A percentile compares a stretch with the other conserved stretches of the same genome.
phyloP scores from a whole-genome alignment of 2,329 filamentous ascomycete genomes.

The Monosporascus sp. region DNA sequence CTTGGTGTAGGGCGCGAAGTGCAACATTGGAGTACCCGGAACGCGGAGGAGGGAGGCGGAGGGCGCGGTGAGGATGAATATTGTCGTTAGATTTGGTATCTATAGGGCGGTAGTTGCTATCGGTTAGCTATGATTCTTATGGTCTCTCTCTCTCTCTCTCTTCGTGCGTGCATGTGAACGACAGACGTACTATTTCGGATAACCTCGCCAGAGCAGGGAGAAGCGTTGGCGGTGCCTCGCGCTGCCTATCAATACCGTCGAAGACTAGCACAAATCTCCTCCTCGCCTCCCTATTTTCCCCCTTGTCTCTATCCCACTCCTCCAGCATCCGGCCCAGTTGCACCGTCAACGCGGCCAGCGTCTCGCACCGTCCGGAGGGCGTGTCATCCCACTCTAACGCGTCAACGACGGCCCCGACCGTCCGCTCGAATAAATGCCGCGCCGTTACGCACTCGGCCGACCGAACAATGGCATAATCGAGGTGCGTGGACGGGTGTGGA shows the following conservation, averaged over 20 bases:
- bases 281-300: conserved; percentile 12
- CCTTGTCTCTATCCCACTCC: neutral
- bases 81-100: conserved; percentile 71
- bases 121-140: conserved; percentile 2
- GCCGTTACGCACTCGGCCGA: conserved; percentile 73
- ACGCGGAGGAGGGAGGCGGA: conserved; percentile 48
- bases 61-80: conserved; percentile 51
- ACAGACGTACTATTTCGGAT: conserved; percentile 64
- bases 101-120: conserved; percentile 29
- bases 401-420: conserved; percentile 52
- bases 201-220: conserved; percentile 76
- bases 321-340: conserved; percentile 62
- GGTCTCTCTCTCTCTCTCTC: no score
- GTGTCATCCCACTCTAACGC: conserved; percentile 41
- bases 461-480: conserved; percentile 58
- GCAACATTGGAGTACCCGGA: conserved; percentile 66
- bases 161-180: no score
- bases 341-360: conserved; percentile 68
- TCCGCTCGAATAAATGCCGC: conserved; percentile 71
- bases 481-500: conserved; percentile 38
- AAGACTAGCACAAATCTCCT: conserved; percentile 75
- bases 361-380: conserved; percentile 65
- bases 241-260: conserved; percentile 80
- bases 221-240: conserved; percentile 73
- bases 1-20: conserved; percentile 81